These are phyloP conservation scores for Leccinum sublutescens DNA, from an alignment of 768 basidiomycete genomes.

Conservation along the genomic window DNA sequence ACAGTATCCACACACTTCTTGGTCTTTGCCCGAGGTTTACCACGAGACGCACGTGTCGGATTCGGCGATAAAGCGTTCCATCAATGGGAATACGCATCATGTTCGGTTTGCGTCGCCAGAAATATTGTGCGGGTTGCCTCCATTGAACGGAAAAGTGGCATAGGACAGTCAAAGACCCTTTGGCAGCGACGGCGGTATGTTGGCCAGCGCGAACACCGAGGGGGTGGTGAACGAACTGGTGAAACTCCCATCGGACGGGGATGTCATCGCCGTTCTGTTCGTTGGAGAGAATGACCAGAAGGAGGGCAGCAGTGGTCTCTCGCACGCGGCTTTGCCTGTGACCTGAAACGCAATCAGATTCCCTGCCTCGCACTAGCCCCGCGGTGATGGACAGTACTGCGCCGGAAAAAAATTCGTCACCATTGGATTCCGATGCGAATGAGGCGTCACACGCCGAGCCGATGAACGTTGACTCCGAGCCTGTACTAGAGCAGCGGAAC, in stretches of 20 bases:
- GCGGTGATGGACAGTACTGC: neutral
- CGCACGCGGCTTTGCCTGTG: neutral
- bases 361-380: too few species aligned
- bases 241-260: neutral
- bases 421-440: neutral
- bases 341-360: neutral
- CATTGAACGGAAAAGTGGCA: constrained; percentile 5
- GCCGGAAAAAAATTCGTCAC: neutral
- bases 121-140: constrained; percentile 15
- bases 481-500: neutral
- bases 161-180: neutral
- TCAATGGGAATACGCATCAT: constrained; percentile 17
- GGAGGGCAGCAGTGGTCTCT: neutral
- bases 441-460: constrained; percentile 11
- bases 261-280: constrained; percentile 24
- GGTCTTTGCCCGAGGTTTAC: constrained; percentile 16
- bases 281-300: constrained; percentile 2
- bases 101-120: constrained; percentile 36
- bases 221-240: neutral
- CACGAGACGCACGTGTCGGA: constrained; percentile 1
- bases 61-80: constrained; percentile 10
- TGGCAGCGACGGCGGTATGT: neutral
- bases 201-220: neutral
- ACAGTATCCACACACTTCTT: constrained; percentile 16
- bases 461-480: neutral